Conservation (phyloP, 164 flowering plant genomes). For the Liquidambar formosana region DNA sequence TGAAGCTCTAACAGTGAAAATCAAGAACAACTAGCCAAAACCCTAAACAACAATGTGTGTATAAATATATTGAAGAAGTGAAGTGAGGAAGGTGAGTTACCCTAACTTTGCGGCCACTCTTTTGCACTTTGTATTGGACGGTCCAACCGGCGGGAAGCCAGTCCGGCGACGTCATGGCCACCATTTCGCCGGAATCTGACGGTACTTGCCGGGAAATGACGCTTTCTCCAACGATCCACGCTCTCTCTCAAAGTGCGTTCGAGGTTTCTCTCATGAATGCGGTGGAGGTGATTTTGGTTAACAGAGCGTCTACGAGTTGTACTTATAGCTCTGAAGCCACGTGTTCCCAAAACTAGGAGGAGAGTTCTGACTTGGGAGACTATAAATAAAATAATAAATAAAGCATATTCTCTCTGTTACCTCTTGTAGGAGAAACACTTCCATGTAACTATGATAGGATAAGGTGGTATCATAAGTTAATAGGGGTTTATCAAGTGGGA, state of each 20-base stretch:
- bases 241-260: not conserved
- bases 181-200: constrained; percentile 9
- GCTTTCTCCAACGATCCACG: not conserved
- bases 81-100: constrained; percentile 10
- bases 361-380: too few relatives aligned
- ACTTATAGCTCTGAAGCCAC: not conserved
- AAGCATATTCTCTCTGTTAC: too few relatives aligned
- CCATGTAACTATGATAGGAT: too few relatives aligned
- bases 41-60: too few relatives aligned
- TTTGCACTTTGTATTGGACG: constrained; percentile 18
- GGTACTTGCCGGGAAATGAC: not conserved
- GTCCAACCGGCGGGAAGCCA: constrained; percentile 46
- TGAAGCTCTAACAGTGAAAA: not conserved
- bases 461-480: too few relatives aligned
- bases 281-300: not conserved
- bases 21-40: not conserved
- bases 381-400: too few relatives aligned
- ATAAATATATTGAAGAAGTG: not conserved
- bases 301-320: too few relatives aligned
- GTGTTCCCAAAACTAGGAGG: not conserved
- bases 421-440: too few relatives aligned
- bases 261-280: not conserved
- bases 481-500: too few relatives aligned
- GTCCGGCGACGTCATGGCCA: constrained; percentile 19
- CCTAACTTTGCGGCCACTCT: constrained; percentile 33